Evolutionary conservation across 495 filamentous ascomycete genomes (phyloP).

Genomic region (Neurospora sp.): DNA sequence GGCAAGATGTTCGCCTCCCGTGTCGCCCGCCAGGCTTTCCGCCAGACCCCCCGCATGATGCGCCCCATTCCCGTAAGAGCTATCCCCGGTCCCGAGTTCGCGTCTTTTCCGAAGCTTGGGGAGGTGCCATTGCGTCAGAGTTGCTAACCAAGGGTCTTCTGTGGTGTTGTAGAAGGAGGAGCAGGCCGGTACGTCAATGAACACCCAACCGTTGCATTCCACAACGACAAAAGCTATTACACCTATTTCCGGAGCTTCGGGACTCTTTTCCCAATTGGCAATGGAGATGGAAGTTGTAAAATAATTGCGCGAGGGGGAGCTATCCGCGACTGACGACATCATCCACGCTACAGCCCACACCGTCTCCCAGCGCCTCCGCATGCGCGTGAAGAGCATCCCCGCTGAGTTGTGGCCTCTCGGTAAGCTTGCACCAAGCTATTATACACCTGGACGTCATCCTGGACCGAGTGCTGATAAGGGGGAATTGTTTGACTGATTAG

Average conservation of each 20-base stretch:
- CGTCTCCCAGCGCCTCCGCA: constrained; percentile 80
- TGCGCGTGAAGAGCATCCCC: constrained; percentile 76
- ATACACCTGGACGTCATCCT: not conserved
- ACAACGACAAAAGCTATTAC: constrained; percentile 5
- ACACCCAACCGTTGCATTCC: constrained; percentile 11
- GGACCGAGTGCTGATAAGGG: not conserved
- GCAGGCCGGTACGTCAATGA: constrained; percentile 62
- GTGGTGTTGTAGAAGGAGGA: constrained; percentile 58
- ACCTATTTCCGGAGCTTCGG: not conserved
- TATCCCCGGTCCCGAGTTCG: not conserved
- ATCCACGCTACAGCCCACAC: constrained; percentile 63
- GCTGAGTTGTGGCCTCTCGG: constrained; percentile 92
- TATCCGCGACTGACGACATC: constrained; percentile 15
- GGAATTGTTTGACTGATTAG: constrained; percentile 33
- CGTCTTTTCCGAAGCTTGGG: not conserved
- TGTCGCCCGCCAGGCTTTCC: constrained; percentile 40
- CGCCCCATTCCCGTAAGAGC: constrained; percentile 70
- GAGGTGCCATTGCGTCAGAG: constrained; percentile 14
- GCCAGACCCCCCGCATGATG: constrained; percentile 55
- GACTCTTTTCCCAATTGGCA: not conserved
- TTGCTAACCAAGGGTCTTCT: constrained; percentile 22
- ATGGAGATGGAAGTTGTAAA: not conserved
- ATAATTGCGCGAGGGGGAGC: not conserved
- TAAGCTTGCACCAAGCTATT: constrained; percentile 37
- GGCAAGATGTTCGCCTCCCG: constrained; percentile 59